Evolutionary conservation across 371 early-diverging fungal species (phyloP), one percentile per base, ranked within the genome.

Genomic region (Mucor circinelloides): DNA sequence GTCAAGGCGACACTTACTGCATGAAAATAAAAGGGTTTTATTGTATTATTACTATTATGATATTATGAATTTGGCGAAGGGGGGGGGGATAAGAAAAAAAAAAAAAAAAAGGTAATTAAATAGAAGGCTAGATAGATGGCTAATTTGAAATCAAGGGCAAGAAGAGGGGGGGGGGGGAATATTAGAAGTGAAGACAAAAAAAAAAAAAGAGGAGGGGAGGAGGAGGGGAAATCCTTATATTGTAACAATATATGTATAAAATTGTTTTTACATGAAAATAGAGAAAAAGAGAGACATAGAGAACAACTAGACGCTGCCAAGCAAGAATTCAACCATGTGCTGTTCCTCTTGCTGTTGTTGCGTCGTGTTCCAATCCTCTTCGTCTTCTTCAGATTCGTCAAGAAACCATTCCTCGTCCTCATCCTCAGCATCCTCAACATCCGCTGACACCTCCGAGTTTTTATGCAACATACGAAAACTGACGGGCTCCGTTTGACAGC

Each of bases 341-440:
- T 55, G 42, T 30, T 70, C 70, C 50, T 70, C 55, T 31, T 70
- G 66, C 6, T 36, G 38, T 23, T 70, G 66, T 15, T 38, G 40
- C 25, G 32, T 46, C 19, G 52, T 58, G 32, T 54, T 38, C 52
- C 59, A 64, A 7, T 64, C 64, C 27, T 69, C 64, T 27, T 52
- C 52, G 27, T 52, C 52, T 27, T 50, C 27, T 21, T 52, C 52
- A 15, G 40, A 40, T 58, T 63, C 58, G 30, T 68, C 52, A 36
- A 68, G 57, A 28, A 68, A 68, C 68, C 68, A 68, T 36, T 68
- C 68, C 40, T 69, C 69, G n/a, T 69, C 69, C 1, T 52, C 60
- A 23, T 60, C 60, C 1, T 60, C 60, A 0, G 2, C 32, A 28
- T 38, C 64, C 19, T 60, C 46, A 25, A 44, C 60, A 25, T 42